Percentiles rank a stretch among this genome's conserved stretches.
Evolutionary conservation across 2,329 filamentous ascomycete genomes (phyloP).

Genomic region (Immersiporthe knoxdaviesiana): DNA sequence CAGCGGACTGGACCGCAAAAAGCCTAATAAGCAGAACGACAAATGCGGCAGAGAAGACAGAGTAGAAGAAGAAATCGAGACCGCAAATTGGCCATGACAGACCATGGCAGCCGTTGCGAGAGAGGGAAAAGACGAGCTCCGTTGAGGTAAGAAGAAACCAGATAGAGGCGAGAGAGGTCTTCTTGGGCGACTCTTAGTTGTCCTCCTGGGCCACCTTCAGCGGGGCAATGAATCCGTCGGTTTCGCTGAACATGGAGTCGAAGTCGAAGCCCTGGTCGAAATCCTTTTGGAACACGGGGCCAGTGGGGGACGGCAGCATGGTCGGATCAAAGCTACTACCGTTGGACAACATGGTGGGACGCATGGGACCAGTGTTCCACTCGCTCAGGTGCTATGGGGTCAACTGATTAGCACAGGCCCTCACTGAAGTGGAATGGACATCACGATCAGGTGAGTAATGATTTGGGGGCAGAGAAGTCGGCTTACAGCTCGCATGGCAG

Average conservation of each 20-base stretch:
- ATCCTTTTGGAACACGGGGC: neutral
- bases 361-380: neutral
- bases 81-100: neutral
- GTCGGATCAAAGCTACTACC: neutral
- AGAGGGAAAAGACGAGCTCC: neutral
- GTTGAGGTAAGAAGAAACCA: neutral
- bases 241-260: neutral
- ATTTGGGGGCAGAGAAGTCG: neutral
- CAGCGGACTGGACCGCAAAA: neutral
- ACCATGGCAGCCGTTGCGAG: neutral
- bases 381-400: slow-evolving; percentile 6
- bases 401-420: neutral
- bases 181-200: neutral
- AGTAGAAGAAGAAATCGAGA: neutral
- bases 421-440: neutral
- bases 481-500: neutral
- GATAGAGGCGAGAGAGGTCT: neutral
- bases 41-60: no score
- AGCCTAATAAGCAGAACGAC: neutral
- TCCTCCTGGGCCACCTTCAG: neutral
- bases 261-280: neutral
- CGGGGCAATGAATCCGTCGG: neutral
- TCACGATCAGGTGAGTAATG: neutral
- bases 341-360: neutral
- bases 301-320: neutral